Evolutionary conservation across 495 filamentous ascomycete genomes (phyloP), one percentile per base, ranked within the genome.

Genomic region (Aspergillus nidulans): DNA sequence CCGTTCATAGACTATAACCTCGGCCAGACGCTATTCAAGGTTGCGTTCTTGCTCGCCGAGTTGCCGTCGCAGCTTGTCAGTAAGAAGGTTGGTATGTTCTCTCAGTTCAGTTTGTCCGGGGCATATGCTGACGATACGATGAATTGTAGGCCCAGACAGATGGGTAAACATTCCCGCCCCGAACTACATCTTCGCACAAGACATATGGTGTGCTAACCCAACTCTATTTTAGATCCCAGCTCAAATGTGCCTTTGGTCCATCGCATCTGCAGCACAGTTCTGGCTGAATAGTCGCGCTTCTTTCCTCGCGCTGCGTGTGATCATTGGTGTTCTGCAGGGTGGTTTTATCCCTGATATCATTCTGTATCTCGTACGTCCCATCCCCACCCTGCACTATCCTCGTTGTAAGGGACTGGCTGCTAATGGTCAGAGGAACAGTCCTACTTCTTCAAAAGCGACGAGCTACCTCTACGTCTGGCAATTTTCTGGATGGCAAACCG

Each of bases 261-360:
- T 89, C 4, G 84, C 90, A 9, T 85, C 87, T 0, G 72, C 72
- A 39, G 70, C 71, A 4, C 87, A 91, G 63, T 81, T 81, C 15
- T 78, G 74, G 36, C 62, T 92, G 15, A 75, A 56, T 18, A 83
- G 84, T 0, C 72, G 79, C 10, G 59, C 68, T 0, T 84, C 85
- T 0, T 92, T 91, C 62, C 77, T 83, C 20, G 66, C 76, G 8
- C 80, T 74, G 25, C 75, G 89, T 26, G 71, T 78, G 5, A 59
- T 91, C n/a, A 68, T 91, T 4, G 87, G 85, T 18, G 67, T 88
- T 3, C 69, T 91, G 4, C 84, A 71, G 66, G 86, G 87, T 18
- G 86, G 85, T 0, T 89, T 88, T 43, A 75, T 75, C 25, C 70
- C 72, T 0, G 70, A 73, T 49, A 45, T 56, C 43, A 40, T 42